These are phyloP conservation scores for Trichoderma reesei DNA, from an alignment of 495 filamentous ascomycete species.

Conservation along the genomic window DNA sequence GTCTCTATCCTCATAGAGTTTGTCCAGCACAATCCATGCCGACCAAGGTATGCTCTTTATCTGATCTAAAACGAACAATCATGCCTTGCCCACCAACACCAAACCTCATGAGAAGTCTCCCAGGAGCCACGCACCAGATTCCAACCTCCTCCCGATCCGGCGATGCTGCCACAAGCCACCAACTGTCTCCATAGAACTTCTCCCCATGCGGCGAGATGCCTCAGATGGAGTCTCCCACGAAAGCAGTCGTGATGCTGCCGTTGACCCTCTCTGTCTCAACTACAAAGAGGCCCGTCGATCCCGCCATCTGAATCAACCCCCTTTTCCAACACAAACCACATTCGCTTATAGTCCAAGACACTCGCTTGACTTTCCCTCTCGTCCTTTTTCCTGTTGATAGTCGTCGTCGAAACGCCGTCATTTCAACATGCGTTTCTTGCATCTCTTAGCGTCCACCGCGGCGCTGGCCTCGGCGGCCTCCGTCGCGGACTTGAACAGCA, in stretches of 20 bases:
- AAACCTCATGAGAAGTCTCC: neutral
- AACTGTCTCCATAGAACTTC: neutral
- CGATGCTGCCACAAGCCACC: neutral
- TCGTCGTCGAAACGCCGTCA: no score
- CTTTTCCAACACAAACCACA: neutral
- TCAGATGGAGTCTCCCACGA: neutral
- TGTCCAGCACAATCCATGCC: neutral
- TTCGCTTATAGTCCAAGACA: conserved; percentile 5
- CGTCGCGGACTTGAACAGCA: conserved; percentile 12
- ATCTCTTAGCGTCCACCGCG: conserved; percentile 25
- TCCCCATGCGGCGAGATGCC: neutral
- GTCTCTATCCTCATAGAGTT: neutral
- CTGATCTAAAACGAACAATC: neutral
- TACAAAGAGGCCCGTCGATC: neutral
- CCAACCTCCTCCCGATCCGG: neutral
- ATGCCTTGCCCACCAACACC: neutral
- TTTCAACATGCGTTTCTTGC: conserved; percentile 31
- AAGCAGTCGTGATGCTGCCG: neutral
- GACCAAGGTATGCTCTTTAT: no score
- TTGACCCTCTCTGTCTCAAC: neutral
- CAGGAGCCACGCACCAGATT: neutral
- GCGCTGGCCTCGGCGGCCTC: conserved; percentile 25
- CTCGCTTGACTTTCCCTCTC: conserved; percentile 4
- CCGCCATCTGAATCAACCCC: neutral
- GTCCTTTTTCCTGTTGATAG: no score